These are phyloP conservation scores for Paecilomyces variotii DNA, from an alignment of 2,329 filamentous ascomycete species.

Conservation along the genomic window DNA sequence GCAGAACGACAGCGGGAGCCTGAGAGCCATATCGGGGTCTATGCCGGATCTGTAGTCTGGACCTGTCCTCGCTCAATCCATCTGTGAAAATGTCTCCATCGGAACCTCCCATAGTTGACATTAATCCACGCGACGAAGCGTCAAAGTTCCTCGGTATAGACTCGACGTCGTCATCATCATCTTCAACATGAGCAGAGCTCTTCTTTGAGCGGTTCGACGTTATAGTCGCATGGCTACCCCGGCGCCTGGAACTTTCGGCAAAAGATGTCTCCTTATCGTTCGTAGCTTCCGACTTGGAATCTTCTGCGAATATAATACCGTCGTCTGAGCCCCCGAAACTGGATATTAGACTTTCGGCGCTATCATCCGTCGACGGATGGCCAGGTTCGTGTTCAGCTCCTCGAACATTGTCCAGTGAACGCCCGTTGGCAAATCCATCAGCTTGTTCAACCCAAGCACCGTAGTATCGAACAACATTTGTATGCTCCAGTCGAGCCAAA, in stretches of 20 bases:
- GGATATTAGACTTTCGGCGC: constrained; percentile 28
- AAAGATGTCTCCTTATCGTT: constrained; percentile 10
- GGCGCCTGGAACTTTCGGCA: constrained; percentile 12
- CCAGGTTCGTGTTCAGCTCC: constrained; percentile 8
- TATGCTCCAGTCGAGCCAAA: constrained; percentile 55
- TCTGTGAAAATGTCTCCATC: constrained; percentile 36
- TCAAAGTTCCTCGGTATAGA: constrained; percentile 38
- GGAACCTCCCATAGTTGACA: constrained; percentile 27
- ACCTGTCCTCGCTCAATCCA: constrained; percentile 28
- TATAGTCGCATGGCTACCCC: constrained; percentile 29
- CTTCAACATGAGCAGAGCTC: constrained; percentile 27
- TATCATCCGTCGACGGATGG: constrained; percentile 8
- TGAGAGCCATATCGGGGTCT: constrained; percentile 16
- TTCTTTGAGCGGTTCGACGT: constrained; percentile 35
- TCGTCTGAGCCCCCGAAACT: constrained; percentile 33
- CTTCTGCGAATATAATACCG: constrained; percentile 15
- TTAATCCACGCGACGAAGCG: constrained; percentile 20
- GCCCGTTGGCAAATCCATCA: constrained; percentile 15
- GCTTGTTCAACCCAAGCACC: constrained; percentile 55
- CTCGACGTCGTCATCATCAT: constrained; percentile 42
- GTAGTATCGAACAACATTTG: constrained; percentile 60
- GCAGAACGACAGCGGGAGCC: constrained; percentile 42
- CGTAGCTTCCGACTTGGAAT: constrained; percentile 11
- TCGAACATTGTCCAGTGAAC: background rate
- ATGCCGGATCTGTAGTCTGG: constrained; percentile 22